These are phyloP conservation scores for Helicostylum pulchrum DNA, from an alignment of 192 early-diverging fungal species.

Conservation along the genomic window DNA sequence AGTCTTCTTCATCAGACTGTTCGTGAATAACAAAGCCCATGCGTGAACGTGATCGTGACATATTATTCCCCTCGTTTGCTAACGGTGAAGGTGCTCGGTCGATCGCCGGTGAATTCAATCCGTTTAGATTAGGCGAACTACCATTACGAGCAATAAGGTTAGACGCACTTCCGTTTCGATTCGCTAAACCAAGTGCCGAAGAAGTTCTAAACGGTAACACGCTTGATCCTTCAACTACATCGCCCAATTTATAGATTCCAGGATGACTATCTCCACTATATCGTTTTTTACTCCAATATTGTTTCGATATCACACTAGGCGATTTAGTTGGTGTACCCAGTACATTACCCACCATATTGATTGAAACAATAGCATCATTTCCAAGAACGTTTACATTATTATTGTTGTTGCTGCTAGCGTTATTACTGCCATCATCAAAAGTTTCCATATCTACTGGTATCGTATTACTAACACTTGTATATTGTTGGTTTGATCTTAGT, in stretches of 20 bases:
- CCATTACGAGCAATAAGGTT: constrained; percentile 25
- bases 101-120: background rate
- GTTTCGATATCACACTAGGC: constrained; percentile 9
- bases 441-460: constrained; percentile 6
- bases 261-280: constrained; percentile 37
- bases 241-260: constrained; percentile 1
- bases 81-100: constrained; percentile 18
- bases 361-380: background rate
- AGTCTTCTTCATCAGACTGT: constrained; percentile 31
- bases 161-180: constrained; percentile 22
- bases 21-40: constrained; percentile 34
- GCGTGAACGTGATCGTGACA: constrained; percentile 20
- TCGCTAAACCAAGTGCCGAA: constrained; percentile 21
- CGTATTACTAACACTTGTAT: background rate
- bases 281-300: constrained; percentile 37
- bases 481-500: constrained; percentile 5
- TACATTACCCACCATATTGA: constrained; percentile 3
- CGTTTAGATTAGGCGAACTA: constrained; percentile 22
- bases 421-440: background rate
- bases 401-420: background rate
- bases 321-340: constrained; percentile 23
- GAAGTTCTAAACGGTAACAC: constrained; percentile 22
- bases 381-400: background rate
- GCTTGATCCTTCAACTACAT: constrained; percentile 13
- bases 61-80: background rate